Evolutionary conservation across 1,284 basidiomycete species (phyloP), one percentile per base, ranked within the genome.

Genomic region (Trichosporon faecale): DNA sequence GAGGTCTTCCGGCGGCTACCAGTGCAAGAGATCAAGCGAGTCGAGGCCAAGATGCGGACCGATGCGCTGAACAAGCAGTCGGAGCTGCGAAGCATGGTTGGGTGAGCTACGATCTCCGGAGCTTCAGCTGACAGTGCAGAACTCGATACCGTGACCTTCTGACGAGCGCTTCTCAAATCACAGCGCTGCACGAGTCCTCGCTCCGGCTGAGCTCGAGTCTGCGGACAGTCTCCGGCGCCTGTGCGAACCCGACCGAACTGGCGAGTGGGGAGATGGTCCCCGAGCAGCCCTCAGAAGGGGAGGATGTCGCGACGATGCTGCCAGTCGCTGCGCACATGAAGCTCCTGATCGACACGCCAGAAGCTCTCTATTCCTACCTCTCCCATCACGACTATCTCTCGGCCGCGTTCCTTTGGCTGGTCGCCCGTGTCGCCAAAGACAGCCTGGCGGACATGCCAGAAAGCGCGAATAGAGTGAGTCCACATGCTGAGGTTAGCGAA

Each of bases 121-220:
- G 14, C 5, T 9, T 35, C 5, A 49, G 33, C 68, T 69, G 66
- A 64, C 61, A 3, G 2, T 6, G 52, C 83, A 95, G 94, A 82
- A 94, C 96, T 87, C 90, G 94, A 73, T 97, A 98, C 84, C 90
- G 95, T 66, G 95, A 98, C 82, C 87, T 97, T 25, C 86, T 98
- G 21, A 91, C 94, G 76, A 93, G 94, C 0, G 95, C 94, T 0
- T 89, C 92, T 0, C 93, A 93, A 9, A 95, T 95, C 66, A 91
- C 93, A 35, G 87, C 81, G 3, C 73, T 83, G 18, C 83, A 82
- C 71, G 87, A 86, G 52, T 85, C 86, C 35, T 82, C 86, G 78
- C 70, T 89, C 85, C 71, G 79, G 25, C 73, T 84, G n/a, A 81
- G 81, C 3, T 52, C 82, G 74, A 44, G 85, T 73, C 74, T 84